Evolutionary conservation across 495 filamentous ascomycete genomes (phyloP).

Genomic region (Aspergillus cavernicola): DNA sequence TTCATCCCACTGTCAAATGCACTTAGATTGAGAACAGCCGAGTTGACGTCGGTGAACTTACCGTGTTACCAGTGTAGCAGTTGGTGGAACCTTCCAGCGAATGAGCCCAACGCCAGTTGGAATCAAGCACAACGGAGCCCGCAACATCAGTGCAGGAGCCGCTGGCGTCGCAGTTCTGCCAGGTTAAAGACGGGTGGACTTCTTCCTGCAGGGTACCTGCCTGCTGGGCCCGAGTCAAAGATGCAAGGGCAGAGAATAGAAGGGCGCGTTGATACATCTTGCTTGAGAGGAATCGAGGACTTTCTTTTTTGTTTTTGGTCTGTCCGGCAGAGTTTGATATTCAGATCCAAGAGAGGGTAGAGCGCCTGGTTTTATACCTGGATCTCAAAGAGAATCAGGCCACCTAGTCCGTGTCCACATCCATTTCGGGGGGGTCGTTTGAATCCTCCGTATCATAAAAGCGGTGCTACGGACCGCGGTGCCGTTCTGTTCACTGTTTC

Average conservation of each 20-base stretch:
- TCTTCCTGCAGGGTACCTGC: slow-evolving; percentile 52
- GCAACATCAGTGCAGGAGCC: slow-evolving; percentile 49
- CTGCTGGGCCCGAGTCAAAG: slow-evolving; percentile 45
- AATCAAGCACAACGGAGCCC: slow-evolving; percentile 60
- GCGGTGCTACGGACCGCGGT: slow-evolving; percentile 24
- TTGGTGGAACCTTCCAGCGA: slow-evolving; percentile 48
- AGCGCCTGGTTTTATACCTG: slow-evolving; percentile 24
- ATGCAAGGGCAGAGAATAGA: slow-evolving; percentile 32
- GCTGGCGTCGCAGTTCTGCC: slow-evolving; percentile 49
- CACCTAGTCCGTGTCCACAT: background rate
- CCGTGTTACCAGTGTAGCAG: slow-evolving; percentile 60
- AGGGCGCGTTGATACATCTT: slow-evolving; percentile 35
- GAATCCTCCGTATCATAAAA: slow-evolving; percentile 1
- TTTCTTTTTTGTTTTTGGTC: slow-evolving; percentile 16
- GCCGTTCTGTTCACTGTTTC: slow-evolving; percentile 26
- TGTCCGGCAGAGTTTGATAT: slow-evolving; percentile 34
- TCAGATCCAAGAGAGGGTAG: slow-evolving; percentile 1
- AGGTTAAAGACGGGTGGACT: slow-evolving; percentile 58
- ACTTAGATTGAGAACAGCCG: background rate
- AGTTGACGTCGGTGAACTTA: slow-evolving; percentile 5
- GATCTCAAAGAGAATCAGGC: background rate
- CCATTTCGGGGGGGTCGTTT: background rate
- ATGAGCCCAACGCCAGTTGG: slow-evolving; percentile 65
- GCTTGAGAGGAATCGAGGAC: slow-evolving; percentile 10
- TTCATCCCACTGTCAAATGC: slow-evolving; percentile 39